A percentile compares a stretch with the other conserved stretches of the same genome.
Conservation (phyloP, 2,329 filamentous ascomycete genomes). For the Elsinoe australis region DNA sequence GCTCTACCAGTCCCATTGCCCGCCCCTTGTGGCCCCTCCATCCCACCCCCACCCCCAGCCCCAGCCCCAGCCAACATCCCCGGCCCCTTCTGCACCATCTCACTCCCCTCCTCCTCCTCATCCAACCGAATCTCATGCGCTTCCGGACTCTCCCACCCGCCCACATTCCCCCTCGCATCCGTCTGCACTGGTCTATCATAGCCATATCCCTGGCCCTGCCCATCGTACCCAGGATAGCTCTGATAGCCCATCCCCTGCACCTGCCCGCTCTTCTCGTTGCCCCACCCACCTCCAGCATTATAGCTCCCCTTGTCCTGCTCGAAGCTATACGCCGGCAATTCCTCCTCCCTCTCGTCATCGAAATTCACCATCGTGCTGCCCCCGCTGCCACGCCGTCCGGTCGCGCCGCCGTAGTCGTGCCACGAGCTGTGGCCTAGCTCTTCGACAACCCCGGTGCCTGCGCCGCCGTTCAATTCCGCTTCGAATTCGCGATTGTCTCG, state of each 20-base stretch:
- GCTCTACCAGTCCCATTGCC: neutral
- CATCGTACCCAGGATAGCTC: no score
- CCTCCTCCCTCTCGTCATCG: conserved; percentile 13
- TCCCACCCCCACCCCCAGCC: neutral
- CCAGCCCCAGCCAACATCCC: neutral
- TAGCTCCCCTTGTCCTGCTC: no score
- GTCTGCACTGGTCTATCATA: neutral
- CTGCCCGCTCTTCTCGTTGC: neutral
- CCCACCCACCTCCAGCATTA: conserved; percentile 6
- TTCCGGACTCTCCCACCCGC: conserved; percentile 16
- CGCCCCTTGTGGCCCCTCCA: neutral
- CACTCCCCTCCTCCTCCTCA: conserved; percentile 18
- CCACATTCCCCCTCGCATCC: conserved; percentile 5
- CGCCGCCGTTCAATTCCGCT: conserved; percentile 19
- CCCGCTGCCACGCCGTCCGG: conserved; percentile 12
- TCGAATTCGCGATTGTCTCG: conserved; percentile 22
- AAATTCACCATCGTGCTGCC: conserved; percentile 20
- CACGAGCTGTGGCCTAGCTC: conserved; percentile 16
- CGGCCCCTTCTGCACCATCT: conserved; percentile 25
- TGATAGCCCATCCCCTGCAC: neutral
- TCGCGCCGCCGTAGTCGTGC: conserved; percentile 12
- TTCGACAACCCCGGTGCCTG: conserved; percentile 13
- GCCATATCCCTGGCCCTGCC: neutral
- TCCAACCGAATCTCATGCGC: conserved; percentile 19
- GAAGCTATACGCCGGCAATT: conserved; percentile 9